These are phyloP conservation scores for Mycena pura DNA, from an alignment of 768 basidiomycete genomes.

Conservation along the genomic window DNA sequence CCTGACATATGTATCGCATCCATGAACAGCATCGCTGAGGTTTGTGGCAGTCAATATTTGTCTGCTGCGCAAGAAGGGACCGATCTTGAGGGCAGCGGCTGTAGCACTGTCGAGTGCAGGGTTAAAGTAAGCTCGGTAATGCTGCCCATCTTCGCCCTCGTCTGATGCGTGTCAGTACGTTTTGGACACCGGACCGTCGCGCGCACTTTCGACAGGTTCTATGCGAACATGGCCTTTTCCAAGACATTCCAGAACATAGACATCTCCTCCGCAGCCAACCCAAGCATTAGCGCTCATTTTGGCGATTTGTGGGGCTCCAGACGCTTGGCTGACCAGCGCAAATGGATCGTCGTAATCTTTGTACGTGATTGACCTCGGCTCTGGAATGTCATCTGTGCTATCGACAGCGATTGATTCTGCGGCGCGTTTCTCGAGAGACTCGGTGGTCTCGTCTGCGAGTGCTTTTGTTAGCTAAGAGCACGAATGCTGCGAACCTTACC, in stretches of 20 bases:
- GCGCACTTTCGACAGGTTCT: conserved; percentile 47
- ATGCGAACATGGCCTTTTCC: conserved; percentile 73
- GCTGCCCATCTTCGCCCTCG: conserved; percentile 34
- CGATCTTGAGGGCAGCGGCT: conserved; percentile 51
- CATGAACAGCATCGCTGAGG: conserved; percentile 67
- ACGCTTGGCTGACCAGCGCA: conserved; percentile 54
- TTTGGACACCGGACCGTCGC: background rate
- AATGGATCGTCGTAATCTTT: conserved; percentile 81
- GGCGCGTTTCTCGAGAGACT: conserved; percentile 53
- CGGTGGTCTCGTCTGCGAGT: conserved; percentile 56
- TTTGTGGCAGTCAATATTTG: conserved; percentile 59
- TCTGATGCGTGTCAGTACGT: too few species aligned
- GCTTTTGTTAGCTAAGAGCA: conserved; percentile 8
- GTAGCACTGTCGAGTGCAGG: conserved; percentile 56
- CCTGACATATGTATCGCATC: conserved; percentile 70
- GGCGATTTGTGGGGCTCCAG: conserved; percentile 61
- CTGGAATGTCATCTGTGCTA: conserved; percentile 47
- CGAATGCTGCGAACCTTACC: conserved; percentile 44
- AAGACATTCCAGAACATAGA: conserved; percentile 80
- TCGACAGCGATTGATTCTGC: conserved; percentile 33
- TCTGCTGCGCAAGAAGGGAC: conserved; percentile 61
- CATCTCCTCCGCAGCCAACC: conserved; percentile 78
- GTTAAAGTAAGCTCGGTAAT: conserved; percentile 61
- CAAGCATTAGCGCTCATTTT: conserved; percentile 69
- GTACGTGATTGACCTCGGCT: conserved; percentile 72